Base-by-base conservation (phyloP, 2,329 filamentous ascomycete genomes). In the Stachybotrys elegans region DNA sequence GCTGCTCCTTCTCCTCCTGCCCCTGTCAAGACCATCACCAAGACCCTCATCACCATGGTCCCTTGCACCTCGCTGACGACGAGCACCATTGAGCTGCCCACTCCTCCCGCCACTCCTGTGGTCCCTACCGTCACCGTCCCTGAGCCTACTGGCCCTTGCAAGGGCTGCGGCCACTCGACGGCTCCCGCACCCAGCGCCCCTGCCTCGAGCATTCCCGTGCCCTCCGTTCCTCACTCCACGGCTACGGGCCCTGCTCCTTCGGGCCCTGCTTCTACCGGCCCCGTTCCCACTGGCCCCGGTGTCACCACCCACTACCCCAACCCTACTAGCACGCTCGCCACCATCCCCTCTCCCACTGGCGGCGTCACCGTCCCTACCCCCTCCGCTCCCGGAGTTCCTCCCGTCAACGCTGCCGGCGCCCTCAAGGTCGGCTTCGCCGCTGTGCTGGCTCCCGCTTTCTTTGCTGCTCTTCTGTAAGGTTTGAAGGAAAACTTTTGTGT, bases 1-100 rank as follows among this genome's bases (percentile, higher is more conserved):
- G 47, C 52, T 22, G 43, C 45, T 1, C 23, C 38, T n/a, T 46
- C 46, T 22, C 21, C 47, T 22, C 51, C 48, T 1, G 50, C 48
- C 22, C 40, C 51, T 12, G 45, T 52, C 29, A 52, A 48, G 27
- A 57, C 52, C 29, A 38, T 57, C 42, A 57, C 54, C 20, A 54
- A 57, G 27, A 57, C 54, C 21, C 46, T 57, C 9, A 54, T 51
- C 37, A 57, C 54, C 3, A 43, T 57, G 34, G 54, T 57, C 22
- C 54, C 54, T 2, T 57, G 54, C 49, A 48, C 54, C 36, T 48
- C 46, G 38, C 54, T 49, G 35, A 57, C 49, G 4, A 57, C 47
- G 44, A 57, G 47, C 44, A 56, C 49, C 31, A 54, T 54, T 48
- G 47, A 56, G 16, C 49, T 54, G 42, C 55, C 54, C 34, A 48